These are phyloP conservation scores for Candolleomyces aberdarensis DNA, from an alignment of 768 basidiomycete species.

Conservation along the genomic window DNA sequence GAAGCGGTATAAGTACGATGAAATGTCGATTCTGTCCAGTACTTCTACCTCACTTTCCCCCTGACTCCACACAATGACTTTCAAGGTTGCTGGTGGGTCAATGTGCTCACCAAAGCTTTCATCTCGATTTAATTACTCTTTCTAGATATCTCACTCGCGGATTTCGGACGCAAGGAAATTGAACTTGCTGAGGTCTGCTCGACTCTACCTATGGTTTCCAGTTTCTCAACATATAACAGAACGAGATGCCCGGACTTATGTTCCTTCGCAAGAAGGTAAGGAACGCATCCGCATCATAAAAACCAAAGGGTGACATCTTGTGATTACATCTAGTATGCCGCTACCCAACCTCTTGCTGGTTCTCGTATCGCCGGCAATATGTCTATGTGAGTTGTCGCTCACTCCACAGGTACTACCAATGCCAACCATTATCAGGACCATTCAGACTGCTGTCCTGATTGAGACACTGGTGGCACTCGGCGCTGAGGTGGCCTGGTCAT, in stretches of 20 bases:
- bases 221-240: conserved; percentile 35
- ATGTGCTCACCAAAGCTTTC: background rate
- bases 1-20: too few relatives aligned
- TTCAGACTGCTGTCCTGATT: conserved; percentile 97
- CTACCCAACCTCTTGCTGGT: conserved; percentile 81
- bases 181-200: conserved; percentile 91
- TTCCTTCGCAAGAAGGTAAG: conserved; percentile 82
- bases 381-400: conserved; percentile 68
- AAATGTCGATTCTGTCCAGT: too few relatives aligned
- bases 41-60: too few relatives aligned
- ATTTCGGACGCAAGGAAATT: conserved; percentile 99
- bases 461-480: conserved; percentile 95
- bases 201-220: background rate
- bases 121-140: conserved; percentile 2
- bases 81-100: conserved; percentile 84
- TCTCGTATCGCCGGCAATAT: conserved; percentile 97
- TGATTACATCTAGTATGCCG: too few relatives aligned
- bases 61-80: conserved; percentile 20
- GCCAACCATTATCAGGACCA: conserved; percentile 62
- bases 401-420: background rate
- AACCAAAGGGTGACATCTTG: conserved; percentile 53
- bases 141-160: conserved; percentile 91
- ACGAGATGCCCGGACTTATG: conserved; percentile 96
- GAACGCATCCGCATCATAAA: conserved; percentile 13
- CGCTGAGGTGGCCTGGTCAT: conserved; percentile 98